Conservation (phyloP, 805 yeast species). For the Middelhovenomyces tepae region DNA sequence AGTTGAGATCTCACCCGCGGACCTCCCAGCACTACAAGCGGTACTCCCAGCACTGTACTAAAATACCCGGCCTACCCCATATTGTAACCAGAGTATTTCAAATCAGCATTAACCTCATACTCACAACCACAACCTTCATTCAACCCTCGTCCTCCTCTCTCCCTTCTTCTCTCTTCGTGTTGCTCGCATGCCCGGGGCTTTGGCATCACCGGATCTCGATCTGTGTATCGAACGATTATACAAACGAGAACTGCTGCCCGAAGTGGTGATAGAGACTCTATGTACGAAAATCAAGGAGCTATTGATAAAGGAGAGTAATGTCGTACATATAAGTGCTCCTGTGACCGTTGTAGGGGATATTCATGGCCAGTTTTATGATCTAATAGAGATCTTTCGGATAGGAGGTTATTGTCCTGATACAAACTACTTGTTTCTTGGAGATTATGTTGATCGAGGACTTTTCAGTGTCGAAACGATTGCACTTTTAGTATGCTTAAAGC, state of each 20-base stretch:
- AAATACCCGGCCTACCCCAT: no score
- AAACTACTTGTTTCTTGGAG: constrained; percentile 87
- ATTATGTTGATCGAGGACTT: constrained; percentile 92
- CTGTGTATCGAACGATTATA: constrained; percentile 60
- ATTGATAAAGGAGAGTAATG: constrained; percentile 73
- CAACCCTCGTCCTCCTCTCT: no score
- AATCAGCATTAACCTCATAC: no score
- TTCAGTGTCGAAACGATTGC: constrained; percentile 91
- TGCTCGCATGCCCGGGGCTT: constrained; percentile 19
- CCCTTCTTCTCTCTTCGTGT: no score
- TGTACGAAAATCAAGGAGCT: constrained; percentile 80
- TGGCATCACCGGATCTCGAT: constrained; percentile 43
- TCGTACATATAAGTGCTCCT: constrained; percentile 75
- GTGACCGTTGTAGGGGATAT: constrained; percentile 96
- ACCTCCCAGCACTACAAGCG: no score
- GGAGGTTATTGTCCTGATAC: constrained; percentile 94
- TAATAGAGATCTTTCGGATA: constrained; percentile 83
- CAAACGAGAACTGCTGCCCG: constrained; percentile 58
- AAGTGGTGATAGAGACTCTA: constrained; percentile 56
- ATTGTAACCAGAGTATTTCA: no score
- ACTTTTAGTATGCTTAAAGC: constrained; percentile 67
- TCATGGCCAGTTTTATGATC: constrained; percentile 94
- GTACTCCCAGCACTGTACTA: no score
- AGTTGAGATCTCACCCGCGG: no score
- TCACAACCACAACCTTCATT: no score